phyloP scores from a whole-genome alignment of 106 monocot genomes.

The Dendrobium huoshanense region DNA sequence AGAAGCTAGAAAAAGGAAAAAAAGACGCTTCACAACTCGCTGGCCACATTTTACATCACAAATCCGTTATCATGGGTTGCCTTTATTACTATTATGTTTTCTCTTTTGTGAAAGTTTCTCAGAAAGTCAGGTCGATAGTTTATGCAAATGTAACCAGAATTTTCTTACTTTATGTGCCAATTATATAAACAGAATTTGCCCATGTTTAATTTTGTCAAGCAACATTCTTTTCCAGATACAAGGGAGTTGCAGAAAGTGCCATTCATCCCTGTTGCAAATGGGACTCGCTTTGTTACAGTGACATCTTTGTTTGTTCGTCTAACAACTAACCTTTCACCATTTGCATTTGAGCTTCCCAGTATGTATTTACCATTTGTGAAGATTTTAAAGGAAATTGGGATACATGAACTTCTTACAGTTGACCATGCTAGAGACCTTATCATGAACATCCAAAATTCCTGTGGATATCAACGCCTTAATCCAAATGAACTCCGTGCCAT shows the following conservation, averaged over 20 bases:
- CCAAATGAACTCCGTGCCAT: slow-evolving; percentile 99
- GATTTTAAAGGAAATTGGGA: slow-evolving; percentile 80
- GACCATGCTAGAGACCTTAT: slow-evolving; percentile 74
- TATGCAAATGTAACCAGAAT: neutral
- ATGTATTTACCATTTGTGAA: slow-evolving; percentile 80
- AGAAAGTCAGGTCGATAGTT: neutral
- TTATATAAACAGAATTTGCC: neutral
- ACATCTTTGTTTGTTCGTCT: slow-evolving; percentile 81
- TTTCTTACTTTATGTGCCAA: neutral
- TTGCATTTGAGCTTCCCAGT: slow-evolving; percentile 89
- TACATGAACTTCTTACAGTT: slow-evolving; percentile 70
- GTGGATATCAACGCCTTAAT: slow-evolving; percentile 91
- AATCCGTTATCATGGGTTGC: neutral
- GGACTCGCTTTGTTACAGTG: slow-evolving; percentile 78
- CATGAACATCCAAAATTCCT: slow-evolving; percentile 60
- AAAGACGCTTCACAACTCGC: neutral
- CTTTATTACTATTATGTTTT: neutral
- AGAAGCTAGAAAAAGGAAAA: neutral
- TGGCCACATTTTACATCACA: neutral
- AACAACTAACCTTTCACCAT: slow-evolving; percentile 82
- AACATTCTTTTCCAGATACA: slow-evolving; percentile 48
- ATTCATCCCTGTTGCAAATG: slow-evolving; percentile 97
- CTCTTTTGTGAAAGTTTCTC: neutral
- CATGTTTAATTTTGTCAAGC: slow-evolving; percentile 3
- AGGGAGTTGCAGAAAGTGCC: slow-evolving; percentile 61